phyloP scores from a whole-genome alignment of 345 rosid species.

The Gossypium thurberi region DNA sequence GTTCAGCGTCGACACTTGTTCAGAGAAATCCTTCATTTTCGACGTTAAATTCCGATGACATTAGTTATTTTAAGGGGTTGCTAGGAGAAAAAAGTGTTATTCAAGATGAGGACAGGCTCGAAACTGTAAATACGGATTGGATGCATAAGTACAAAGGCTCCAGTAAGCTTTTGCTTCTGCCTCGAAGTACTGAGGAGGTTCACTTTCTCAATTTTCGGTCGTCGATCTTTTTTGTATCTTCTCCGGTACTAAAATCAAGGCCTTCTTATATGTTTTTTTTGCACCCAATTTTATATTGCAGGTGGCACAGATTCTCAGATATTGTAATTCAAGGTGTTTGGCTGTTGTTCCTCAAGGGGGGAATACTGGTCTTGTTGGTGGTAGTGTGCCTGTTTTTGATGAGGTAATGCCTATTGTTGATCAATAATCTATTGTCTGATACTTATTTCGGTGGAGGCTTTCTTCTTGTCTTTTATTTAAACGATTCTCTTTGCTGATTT shows the following conservation, averaged over 20 bases:
- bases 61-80: conserved; percentile 53
- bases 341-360: conserved; percentile 99
- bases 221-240: neutral
- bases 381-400: conserved; percentile 93
- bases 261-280: neutral
- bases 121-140: conserved; percentile 86
- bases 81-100: conserved; percentile 67
- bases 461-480: neutral
- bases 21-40: conserved; percentile 66
- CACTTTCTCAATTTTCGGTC: conserved; percentile 8
- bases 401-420: conserved; percentile 47
- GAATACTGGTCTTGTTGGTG: conserved; percentile 97
- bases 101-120: conserved; percentile 70
- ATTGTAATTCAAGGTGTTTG: conserved; percentile 74
- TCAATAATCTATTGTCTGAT: neutral
- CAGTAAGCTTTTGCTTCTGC: conserved; percentile 79
- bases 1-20: conserved; percentile 30
- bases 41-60: conserved; percentile 53
- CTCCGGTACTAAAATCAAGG: neutral
- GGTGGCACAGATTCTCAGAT: conserved; percentile 74
- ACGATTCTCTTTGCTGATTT: neutral
- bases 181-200: conserved; percentile 72
- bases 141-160: conserved; percentile 74
- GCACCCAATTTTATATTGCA: conserved; percentile 21
- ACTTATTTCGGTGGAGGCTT: neutral